Evolutionary conservation across 2,329 filamentous ascomycete species (phyloP).

Genomic region (Colletotrichum phormii): DNA sequence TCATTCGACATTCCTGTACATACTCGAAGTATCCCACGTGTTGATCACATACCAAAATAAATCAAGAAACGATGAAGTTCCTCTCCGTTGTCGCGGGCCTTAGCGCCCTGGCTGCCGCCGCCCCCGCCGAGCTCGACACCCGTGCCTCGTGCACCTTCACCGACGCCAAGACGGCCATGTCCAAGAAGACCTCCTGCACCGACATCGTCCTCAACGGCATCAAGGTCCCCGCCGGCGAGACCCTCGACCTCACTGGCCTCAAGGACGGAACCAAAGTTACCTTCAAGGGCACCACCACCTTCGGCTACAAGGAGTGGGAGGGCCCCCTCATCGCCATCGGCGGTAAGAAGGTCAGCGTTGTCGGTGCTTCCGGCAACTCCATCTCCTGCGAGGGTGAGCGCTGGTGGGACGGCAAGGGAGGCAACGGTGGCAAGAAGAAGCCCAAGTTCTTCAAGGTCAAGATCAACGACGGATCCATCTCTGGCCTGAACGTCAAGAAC

Average conservation of each 20-base stretch:
- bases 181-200: conserved; percentile 63
- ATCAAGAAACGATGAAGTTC: conserved; percentile 19
- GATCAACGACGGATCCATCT: conserved; percentile 51
- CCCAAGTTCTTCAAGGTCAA: conserved; percentile 70
- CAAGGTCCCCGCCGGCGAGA: conserved; percentile 67
- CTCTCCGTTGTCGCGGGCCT: conserved; percentile 39
- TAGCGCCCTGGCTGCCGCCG: conserved; percentile 42
- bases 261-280: conserved; percentile 60
- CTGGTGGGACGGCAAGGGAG: conserved; percentile 73
- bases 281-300: conserved; percentile 74
- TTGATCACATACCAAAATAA: conserved; percentile 11
- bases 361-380: conserved; percentile 60
- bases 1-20: conserved; percentile 14
- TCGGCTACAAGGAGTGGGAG: conserved; percentile 73
- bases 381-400: conserved; percentile 67
- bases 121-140: conserved; percentile 38
- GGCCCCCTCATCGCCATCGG: conserved; percentile 73
- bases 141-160: conserved; percentile 64
- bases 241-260: conserved; percentile 68
- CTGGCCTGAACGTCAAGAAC: conserved; percentile 53
- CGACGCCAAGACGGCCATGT: conserved; percentile 57
- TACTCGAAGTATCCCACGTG: conserved; percentile 15
- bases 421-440: conserved; percentile 71
- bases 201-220: conserved; percentile 65
- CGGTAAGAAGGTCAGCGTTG: conserved; percentile 66